Evolutionary conservation across 208 protist species (phyloP), one percentile per base, ranked within the genome.

Genomic region (Naegleria lovaniensis): DNA sequence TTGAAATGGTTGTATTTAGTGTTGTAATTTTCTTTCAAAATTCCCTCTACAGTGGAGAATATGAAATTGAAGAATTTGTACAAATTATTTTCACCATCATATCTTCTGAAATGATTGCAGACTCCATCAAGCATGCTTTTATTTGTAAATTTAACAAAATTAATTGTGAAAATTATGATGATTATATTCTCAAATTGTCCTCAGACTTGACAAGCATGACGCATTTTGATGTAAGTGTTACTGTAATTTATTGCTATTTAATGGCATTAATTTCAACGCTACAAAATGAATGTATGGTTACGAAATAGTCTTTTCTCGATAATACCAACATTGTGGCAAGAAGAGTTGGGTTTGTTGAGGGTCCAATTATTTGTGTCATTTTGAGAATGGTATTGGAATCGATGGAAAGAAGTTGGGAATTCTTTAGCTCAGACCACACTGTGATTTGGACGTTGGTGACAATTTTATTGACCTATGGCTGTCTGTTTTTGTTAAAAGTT

Each of bases 41-140:
- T 83, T 91, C 93, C 25, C 87, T 86, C 33, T 79, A 19, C 6
- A 38, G 33, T 48, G 85, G 36, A 0, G 85, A 48, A 5, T 89
- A 55, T 89, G 29, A 48, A 41, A 11, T 33, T 40, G 85, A 38
- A 41, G 85, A 89, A 67, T 55, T 89, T 85, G 0, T 85, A 22
- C 25, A 85, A 40, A 48, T 85, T 85, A 25, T 85, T 85, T 40
- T 25, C 0, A n/a, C 25, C 0, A 67, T 67, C 0, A 48, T 89
- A n/a, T 13, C 85, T 13, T 88, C 93, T 25, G 96, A 98, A 90
- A 43, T 96, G 0, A 39, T 95, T 19, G 93, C 98, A 25, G 97
- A 98, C 92, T 97, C 95, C 67, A 95, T 96, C 15, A 98, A 98
- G 93, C 96, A 97, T 88, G 88, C 94, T 22, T 98, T 98, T 88